These are phyloP conservation scores for Yamadazyma epiphylla DNA, from an alignment of 1,139 yeast genomes.

Conservation along the genomic window DNA sequence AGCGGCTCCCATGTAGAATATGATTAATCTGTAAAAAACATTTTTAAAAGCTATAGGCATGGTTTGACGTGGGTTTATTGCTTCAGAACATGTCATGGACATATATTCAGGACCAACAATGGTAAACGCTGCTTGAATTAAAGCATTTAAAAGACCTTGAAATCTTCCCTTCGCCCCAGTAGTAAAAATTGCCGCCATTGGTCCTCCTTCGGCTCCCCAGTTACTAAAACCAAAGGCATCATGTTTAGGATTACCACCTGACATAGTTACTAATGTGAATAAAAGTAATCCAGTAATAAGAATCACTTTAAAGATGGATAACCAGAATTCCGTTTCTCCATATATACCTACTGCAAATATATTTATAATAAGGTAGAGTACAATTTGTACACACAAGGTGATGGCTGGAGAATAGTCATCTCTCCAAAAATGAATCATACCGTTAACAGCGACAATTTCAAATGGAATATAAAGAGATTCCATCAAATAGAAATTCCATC, in stretches of 20 bases:
- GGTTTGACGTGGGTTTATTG: conserved; percentile 65
- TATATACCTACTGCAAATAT: conserved; percentile 64
- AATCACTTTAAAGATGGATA: conserved; percentile 66
- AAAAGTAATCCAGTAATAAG: conserved; percentile 65
- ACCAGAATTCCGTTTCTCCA: conserved; percentile 79
- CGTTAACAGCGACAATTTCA: conserved; percentile 77
- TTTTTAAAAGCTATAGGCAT: conserved; percentile 45
- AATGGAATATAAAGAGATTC: conserved; percentile 76
- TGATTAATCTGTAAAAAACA: conserved; percentile 64
- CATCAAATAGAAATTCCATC: conserved; percentile 71
- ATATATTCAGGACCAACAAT: conserved; percentile 83
- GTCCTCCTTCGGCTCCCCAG: conserved; percentile 47
- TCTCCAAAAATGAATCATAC: conserved; percentile 74
- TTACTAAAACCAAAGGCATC: conserved; percentile 64
- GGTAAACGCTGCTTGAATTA: conserved; percentile 60
- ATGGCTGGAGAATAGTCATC: conserved; percentile 66
- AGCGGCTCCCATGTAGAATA: conserved; percentile 56
- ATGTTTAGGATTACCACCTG: conserved; percentile 72
- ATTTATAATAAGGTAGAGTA: conserved; percentile 56
- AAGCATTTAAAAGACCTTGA: conserved; percentile 62
- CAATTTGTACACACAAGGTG: conserved; percentile 57
- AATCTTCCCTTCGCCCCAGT: conserved; percentile 62
- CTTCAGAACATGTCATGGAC: conserved; percentile 79
- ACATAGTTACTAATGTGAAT: conserved; percentile 76
- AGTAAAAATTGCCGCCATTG: conserved; percentile 51